Evolutionary conservation across 139 green algal genomes (phyloP).

Genomic region (Haematococcus lacustris): DNA sequence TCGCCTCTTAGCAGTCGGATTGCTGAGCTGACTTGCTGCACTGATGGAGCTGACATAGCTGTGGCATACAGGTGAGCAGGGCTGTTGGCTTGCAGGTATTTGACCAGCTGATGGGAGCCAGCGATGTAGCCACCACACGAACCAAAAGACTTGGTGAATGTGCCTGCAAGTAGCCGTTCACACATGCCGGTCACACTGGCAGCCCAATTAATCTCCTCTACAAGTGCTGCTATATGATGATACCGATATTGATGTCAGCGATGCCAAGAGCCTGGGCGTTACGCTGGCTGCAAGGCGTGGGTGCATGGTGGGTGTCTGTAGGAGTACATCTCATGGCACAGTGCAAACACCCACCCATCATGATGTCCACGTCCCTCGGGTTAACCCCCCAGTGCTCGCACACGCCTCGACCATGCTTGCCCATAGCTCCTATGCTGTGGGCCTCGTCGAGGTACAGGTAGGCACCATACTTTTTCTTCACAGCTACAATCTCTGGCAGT

Average conservation of each 20-base stretch:
- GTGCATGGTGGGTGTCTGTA: too few relatives aligned
- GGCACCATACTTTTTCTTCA: slow-evolving; percentile 90
- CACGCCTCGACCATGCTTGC: slow-evolving; percentile 64
- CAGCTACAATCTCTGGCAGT: slow-evolving; percentile 75
- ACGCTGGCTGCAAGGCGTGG: too few relatives aligned
- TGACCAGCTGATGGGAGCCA: slow-evolving; percentile 54
- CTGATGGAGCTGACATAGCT: slow-evolving; percentile 77
- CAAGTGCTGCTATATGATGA: too few relatives aligned
- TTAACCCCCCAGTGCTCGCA: slow-evolving; percentile 89
- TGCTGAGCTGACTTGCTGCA: slow-evolving; percentile 65
- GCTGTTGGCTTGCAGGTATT: slow-evolving; percentile 61
- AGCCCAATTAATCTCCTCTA: too few relatives aligned
- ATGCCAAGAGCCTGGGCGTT: too few relatives aligned
- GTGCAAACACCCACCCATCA: slow-evolving; percentile 94
- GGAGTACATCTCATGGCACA: too few relatives aligned
- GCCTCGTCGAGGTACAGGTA: slow-evolving; percentile 99
- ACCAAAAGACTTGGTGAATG: slow-evolving; percentile 99
- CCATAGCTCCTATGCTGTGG: slow-evolving; percentile 95
- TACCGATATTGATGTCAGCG: too few relatives aligned
- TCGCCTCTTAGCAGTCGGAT: slow-evolving; percentile 67
- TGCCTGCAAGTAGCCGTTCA: slow-evolving; percentile 71
- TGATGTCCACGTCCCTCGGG: slow-evolving; percentile 84
- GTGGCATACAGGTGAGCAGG: slow-evolving; percentile 79
- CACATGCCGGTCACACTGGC: too few relatives aligned
- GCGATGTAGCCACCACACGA: slow-evolving; percentile 92